phyloP scores from a whole-genome alignment of 805 yeast genomes.

The Ogataea pignaliae region DNA sequence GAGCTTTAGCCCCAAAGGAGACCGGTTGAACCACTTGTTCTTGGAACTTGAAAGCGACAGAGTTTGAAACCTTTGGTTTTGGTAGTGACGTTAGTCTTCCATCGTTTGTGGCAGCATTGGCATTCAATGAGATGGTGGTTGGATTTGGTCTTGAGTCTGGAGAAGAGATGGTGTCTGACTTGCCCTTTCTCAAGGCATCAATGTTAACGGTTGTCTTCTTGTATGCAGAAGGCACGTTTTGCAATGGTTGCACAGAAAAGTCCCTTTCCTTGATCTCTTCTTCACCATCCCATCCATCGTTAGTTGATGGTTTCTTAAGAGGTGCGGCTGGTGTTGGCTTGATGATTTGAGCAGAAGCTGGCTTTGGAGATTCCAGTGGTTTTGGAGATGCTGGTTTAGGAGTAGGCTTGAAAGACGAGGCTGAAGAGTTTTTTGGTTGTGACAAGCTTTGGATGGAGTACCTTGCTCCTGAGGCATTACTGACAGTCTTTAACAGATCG shows the following conservation, averaged over 20 bases:
- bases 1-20: constrained; percentile 33
- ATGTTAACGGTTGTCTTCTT: constrained; percentile 63
- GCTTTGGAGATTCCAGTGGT: constrained; percentile 25
- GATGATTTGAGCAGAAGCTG: constrained; percentile 15
- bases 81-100: constrained; percentile 60
- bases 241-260: constrained; percentile 44
- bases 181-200: constrained; percentile 46
- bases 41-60: constrained; percentile 47
- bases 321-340: constrained; percentile 23
- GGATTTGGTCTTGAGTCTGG: constrained; percentile 13
- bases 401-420: constrained; percentile 26
- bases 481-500: constrained; percentile 69
- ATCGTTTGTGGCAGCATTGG: constrained; percentile 19
- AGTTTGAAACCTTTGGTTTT: constrained; percentile 49
- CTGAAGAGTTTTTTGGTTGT: constrained; percentile 12
- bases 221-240: constrained; percentile 56
- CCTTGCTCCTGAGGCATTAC: constrained; percentile 94
- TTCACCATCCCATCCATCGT: constrained; percentile 72
- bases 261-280: constrained; percentile 53
- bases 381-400: constrained; percentile 38
- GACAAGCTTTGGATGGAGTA: constrained; percentile 58
- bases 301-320: constrained; percentile 22
- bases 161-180: constrained; percentile 39
- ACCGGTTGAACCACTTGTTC: constrained; percentile 30
- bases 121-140: constrained; percentile 18